These are phyloP conservation scores for Rhizomucor pusillus DNA, from an alignment of 371 early-diverging fungal species.

Conservation along the genomic window DNA sequence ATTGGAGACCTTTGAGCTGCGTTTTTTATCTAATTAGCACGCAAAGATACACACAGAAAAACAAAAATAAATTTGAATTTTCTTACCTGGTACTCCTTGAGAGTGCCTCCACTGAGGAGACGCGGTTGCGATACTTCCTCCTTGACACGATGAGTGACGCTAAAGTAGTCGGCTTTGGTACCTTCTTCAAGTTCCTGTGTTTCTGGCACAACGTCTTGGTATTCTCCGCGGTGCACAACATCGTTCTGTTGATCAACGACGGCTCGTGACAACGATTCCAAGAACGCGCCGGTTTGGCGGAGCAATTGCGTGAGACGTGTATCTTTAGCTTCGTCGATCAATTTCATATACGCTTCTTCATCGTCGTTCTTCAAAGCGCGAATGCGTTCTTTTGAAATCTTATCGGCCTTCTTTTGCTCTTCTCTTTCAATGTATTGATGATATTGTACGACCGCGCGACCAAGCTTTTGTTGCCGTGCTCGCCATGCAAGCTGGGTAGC, in stretches of 20 bases:
- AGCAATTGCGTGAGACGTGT: slow-evolving; percentile 94
- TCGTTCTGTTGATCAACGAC: slow-evolving; percentile 80
- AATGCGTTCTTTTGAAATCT: slow-evolving; percentile 90
- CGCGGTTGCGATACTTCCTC: slow-evolving; percentile 81
- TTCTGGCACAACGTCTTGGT: slow-evolving; percentile 4
- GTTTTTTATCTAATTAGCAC: background rate
- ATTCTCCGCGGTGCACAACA: slow-evolving; percentile 48
- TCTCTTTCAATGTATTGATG: slow-evolving; percentile 89
- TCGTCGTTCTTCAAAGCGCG: slow-evolving; percentile 93
- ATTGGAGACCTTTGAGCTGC: slow-evolving; percentile 91
- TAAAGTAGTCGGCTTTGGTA: slow-evolving; percentile 81
- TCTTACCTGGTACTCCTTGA: slow-evolving; percentile 94
- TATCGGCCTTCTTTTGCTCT: slow-evolving; percentile 82
- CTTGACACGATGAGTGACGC: slow-evolving; percentile 80
- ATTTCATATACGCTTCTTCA: slow-evolving; percentile 94
- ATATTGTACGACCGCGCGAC: slow-evolving; percentile 70
- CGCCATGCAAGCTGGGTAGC: slow-evolving; percentile 63
- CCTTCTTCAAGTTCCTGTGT: background rate
- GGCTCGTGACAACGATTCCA: slow-evolving; percentile 75
- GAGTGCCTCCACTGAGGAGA: slow-evolving; percentile 83
- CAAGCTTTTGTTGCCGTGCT: slow-evolving; percentile 68
- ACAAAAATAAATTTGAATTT: background rate
- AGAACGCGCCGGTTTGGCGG: slow-evolving; percentile 85
- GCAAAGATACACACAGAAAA: background rate
- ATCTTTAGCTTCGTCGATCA: slow-evolving; percentile 94